phyloP scores from a whole-genome alignment of 2,329 filamentous ascomycete species.

The Pseudogymnoascus sp. region DNA sequence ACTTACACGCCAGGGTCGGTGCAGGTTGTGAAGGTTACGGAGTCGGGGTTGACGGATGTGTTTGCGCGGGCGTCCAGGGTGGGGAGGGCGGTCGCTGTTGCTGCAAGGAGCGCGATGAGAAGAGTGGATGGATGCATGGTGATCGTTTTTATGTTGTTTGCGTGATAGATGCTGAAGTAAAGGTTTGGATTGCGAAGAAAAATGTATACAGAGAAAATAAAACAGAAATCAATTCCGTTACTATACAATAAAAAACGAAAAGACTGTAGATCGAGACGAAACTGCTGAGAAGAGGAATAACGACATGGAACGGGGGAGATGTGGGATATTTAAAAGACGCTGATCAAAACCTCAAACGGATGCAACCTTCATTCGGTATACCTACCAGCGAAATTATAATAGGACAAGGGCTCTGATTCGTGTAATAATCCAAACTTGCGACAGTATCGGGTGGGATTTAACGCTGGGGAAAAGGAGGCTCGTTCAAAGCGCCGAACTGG shows the following conservation, averaged over 20 bases:
- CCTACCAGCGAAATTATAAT: background rate
- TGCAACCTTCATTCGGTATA: background rate
- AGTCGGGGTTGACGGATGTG: constrained; percentile 24
- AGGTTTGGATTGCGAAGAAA: background rate
- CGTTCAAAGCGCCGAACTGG: background rate
- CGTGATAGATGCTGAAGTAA: constrained; percentile 22
- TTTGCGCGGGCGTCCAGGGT: constrained; percentile 15
- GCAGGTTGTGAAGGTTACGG: constrained; percentile 30
- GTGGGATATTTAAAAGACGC: background rate
- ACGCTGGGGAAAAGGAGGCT: background rate
- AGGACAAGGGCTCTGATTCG: background rate
- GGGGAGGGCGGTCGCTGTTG: constrained; percentile 11
- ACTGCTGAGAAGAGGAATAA: background rate
- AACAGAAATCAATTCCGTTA: constrained; percentile 1
- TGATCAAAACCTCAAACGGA: background rate
- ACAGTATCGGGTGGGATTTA: background rate
- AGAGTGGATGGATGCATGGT: constrained; percentile 19
- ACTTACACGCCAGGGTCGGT: constrained; percentile 26
- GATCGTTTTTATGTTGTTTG: constrained; percentile 16
- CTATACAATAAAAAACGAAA: background rate
- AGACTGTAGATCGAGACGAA: background rate
- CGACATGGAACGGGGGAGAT: background rate
- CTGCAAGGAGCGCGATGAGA: constrained; percentile 13
- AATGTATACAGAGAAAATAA: constrained; percentile 7
- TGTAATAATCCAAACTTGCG: constrained; percentile 8